phyloP scores from a whole-genome alignment of 2,329 filamentous ascomycete genomes.

The Didymella glomerata region DNA sequence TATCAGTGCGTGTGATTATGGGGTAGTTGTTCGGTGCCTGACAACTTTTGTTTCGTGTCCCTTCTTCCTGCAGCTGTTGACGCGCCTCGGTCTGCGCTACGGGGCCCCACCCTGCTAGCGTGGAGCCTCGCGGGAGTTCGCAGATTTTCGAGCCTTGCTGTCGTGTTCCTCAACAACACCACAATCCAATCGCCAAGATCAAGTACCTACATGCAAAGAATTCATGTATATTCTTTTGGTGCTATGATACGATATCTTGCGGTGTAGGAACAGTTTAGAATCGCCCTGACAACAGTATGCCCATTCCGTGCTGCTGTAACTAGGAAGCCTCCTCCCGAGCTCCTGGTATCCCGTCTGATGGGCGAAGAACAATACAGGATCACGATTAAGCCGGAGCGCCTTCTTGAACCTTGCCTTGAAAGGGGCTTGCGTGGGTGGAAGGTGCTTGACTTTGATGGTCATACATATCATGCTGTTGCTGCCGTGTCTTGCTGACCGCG shows the following conservation, averaged over 20 bases:
- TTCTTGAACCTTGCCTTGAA: conserved; percentile 82
- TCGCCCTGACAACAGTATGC: conserved; percentile 64
- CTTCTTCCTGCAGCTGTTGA: conserved; percentile 14
- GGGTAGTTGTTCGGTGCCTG: conserved; percentile 6
- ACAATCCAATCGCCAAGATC: conserved; percentile 5
- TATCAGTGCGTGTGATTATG: background rate
- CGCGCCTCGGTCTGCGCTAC: conserved; percentile 16
- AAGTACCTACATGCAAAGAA: conserved; percentile 9
- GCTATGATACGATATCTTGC: conserved; percentile 5
- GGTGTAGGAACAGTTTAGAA: conserved; percentile 18
- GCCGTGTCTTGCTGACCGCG: background rate
- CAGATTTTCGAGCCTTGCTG: conserved; percentile 27
- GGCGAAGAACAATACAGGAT: conserved; percentile 78
- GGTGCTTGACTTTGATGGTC: conserved; percentile 96
- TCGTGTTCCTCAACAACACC: conserved; percentile 10
- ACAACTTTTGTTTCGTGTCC: conserved; percentile 21
- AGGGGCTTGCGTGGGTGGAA: conserved; percentile 83
- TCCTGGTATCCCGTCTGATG: conserved; percentile 81
- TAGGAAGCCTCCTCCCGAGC: conserved; percentile 68
- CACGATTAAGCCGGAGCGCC: conserved; percentile 99
- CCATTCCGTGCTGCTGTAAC: conserved; percentile 61
- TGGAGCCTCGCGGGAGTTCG: conserved; percentile 27
- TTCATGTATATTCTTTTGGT: conserved; percentile 23
- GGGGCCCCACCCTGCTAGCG: conserved; percentile 34
- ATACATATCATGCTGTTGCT: conserved; percentile 63